phyloP scores from a whole-genome alignment of 805 yeast genomes.

The Lachancea thermotolerans region DNA sequence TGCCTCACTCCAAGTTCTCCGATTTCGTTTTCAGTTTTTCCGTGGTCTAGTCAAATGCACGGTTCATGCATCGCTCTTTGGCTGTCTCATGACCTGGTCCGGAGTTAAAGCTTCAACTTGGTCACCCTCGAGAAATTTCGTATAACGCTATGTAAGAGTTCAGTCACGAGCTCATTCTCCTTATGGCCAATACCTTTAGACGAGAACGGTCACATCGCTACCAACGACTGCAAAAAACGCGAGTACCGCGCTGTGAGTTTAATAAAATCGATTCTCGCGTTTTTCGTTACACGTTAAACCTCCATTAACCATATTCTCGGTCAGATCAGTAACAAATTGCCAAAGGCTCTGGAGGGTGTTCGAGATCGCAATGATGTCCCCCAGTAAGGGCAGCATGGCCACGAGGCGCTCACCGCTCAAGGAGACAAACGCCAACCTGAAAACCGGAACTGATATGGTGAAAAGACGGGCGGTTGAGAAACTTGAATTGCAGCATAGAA shows the following conservation, averaged over 20 bases:
- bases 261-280: too few relatives aligned
- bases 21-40: too few relatives aligned
- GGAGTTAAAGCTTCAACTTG: too few relatives aligned
- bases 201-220: background rate
- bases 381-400: background rate
- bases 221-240: background rate
- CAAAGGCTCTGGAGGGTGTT: background rate
- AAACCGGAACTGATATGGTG: conserved; percentile 8
- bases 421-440: conserved; percentile 28
- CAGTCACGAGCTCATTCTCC: background rate
- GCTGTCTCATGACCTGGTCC: too few relatives aligned
- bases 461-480: conserved; percentile 26
- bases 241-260: background rate
- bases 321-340: background rate
- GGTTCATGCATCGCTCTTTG: too few relatives aligned
- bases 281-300: too few relatives aligned
- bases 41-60: too few relatives aligned
- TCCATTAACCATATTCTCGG: too few relatives aligned
- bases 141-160: too few relatives aligned
- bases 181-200: background rate
- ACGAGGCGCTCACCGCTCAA: conserved; percentile 26
- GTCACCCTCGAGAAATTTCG: too few relatives aligned
- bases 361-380: background rate
- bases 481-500: conserved; percentile 13
- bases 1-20: too few relatives aligned